Conservation (phyloP, 2,329 filamentous ascomycete species). For the Fusarium irregulare region DNA sequence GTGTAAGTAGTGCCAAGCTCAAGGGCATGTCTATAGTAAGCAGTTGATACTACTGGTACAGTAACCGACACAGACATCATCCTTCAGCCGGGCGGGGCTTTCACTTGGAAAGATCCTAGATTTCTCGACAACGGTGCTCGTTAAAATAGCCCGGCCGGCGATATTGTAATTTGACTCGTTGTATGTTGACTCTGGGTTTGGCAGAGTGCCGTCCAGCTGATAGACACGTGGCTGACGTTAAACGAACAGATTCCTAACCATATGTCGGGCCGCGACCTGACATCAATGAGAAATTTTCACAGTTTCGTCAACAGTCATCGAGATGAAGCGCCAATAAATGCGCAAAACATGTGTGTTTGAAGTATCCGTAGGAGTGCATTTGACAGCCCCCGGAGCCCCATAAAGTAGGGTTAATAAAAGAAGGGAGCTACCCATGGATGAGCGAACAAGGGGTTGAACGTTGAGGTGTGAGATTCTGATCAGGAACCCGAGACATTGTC, state of each 20-base stretch:
- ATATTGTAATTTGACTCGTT: slow-evolving; percentile 19
- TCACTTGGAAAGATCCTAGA: slow-evolving; percentile 25
- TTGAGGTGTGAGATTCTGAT: slow-evolving; percentile 33
- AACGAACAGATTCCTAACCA: slow-evolving; percentile 22
- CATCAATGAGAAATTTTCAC: slow-evolving; percentile 9
- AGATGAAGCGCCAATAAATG: slow-evolving; percentile 11
- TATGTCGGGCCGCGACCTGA: slow-evolving; percentile 19
- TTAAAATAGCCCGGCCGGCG: slow-evolving; percentile 26
- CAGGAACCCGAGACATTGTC: slow-evolving; percentile 48
- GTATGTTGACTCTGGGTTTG: slow-evolving; percentile 12
- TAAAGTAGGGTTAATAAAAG: slow-evolving; percentile 25
- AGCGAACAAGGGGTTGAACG: slow-evolving; percentile 24
- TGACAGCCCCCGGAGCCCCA: slow-evolving; percentile 29
- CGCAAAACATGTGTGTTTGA: slow-evolving; percentile 16
- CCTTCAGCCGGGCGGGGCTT: slow-evolving; percentile 36
- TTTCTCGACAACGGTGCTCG: slow-evolving; percentile 15
- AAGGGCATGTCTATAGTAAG: slow-evolving; percentile 25
- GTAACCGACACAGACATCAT: slow-evolving; percentile 29
- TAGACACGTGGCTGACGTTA: slow-evolving; percentile 32
- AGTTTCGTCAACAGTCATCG: slow-evolving; percentile 3
- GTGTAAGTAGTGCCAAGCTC: slow-evolving; percentile 37
- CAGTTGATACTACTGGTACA: slow-evolving; percentile 14
- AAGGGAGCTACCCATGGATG: slow-evolving; percentile 21
- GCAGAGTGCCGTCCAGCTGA: slow-evolving; percentile 16
- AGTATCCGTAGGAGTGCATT: slow-evolving; percentile 8